These are phyloP conservation scores for Toxoplasma gondii DNA, from an alignment of 169 alveolate genomes.

Conservation along the genomic window DNA sequence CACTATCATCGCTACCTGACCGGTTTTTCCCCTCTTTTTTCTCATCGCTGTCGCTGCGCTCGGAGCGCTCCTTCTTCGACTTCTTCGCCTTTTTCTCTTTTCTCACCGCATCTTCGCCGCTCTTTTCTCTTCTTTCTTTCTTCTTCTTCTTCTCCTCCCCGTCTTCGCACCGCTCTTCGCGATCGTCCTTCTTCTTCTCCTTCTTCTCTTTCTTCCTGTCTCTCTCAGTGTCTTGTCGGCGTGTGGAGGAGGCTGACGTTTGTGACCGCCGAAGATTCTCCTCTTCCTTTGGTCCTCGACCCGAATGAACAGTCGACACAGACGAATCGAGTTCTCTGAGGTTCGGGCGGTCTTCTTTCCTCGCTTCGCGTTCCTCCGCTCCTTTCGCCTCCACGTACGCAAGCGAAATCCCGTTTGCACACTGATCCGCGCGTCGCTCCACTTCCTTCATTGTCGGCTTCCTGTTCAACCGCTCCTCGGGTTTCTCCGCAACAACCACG, in stretches of 20 bases:
- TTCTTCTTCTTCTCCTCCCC: neutral
- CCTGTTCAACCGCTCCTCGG: neutral
- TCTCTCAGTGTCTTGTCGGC: neutral
- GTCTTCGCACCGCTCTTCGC: neutral
- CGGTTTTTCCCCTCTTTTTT: neutral
- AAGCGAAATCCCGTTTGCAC: neutral
- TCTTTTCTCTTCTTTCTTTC: neutral
- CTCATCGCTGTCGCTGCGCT: neutral
- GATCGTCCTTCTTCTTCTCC: neutral
- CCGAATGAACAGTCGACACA: neutral
- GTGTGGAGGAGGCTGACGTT: neutral
- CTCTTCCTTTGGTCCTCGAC: neutral
- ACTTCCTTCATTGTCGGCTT: neutral
- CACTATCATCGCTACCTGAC: neutral
- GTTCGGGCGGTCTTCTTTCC: neutral
- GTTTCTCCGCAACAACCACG: constrained; percentile 4
- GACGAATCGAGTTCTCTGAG: neutral
- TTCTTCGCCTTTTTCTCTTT: neutral
- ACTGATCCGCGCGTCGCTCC: neutral
- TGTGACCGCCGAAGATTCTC: neutral
- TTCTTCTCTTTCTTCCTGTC: neutral
- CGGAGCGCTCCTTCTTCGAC: neutral
- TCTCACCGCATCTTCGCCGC: neutral
- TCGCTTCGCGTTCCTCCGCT: neutral
- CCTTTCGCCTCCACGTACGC: neutral